Evolutionary conservation across 805 yeast genomes (phyloP).

Genomic region (Candida awuae): DNA sequence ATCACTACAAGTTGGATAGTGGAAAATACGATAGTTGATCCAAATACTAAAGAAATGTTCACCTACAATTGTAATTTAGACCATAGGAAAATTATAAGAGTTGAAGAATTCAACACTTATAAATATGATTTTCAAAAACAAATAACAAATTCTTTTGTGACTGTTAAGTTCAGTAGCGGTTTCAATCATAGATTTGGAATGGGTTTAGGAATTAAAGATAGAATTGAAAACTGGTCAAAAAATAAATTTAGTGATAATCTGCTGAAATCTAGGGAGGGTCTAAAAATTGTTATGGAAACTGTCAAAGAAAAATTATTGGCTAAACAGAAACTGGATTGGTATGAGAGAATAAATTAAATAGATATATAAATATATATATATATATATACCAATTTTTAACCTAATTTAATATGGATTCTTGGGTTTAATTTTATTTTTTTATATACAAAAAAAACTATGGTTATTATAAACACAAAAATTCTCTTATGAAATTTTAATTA

Average conservation of each 20-base stretch:
- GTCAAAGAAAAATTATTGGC: conserved; percentile 19
- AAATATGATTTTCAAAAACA: conserved; percentile 21
- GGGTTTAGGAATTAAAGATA: conserved; percentile 52
- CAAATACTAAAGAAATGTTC: conserved; percentile 41
- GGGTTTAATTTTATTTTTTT: too few relatives aligned
- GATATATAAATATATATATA: background rate
- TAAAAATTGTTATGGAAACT: conserved; percentile 65
- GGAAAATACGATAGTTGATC: conserved; percentile 70
- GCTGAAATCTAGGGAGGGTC: conserved; percentile 58
- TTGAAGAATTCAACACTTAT: conserved; percentile 70
- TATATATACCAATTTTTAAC: background rate
- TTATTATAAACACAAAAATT: too few relatives aligned
- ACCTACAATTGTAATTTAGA: conserved; percentile 80
- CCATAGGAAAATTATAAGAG: conserved; percentile 66
- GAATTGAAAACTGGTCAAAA: conserved; percentile 79
- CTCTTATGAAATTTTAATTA: too few relatives aligned
- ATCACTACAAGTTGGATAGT: conserved; percentile 72
- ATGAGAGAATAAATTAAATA: background rate
- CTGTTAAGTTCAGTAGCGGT: conserved; percentile 65
- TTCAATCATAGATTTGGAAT: conserved; percentile 32
- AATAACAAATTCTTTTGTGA: conserved; percentile 38
- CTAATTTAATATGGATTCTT: too few relatives aligned
- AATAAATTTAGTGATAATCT: conserved; percentile 61
- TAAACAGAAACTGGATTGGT: background rate
- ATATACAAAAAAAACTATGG: background rate